Evolutionary conservation across 1,284 basidiomycete genomes (phyloP).

Genomic region (Anthracocystis panici-leucophaei): DNA sequence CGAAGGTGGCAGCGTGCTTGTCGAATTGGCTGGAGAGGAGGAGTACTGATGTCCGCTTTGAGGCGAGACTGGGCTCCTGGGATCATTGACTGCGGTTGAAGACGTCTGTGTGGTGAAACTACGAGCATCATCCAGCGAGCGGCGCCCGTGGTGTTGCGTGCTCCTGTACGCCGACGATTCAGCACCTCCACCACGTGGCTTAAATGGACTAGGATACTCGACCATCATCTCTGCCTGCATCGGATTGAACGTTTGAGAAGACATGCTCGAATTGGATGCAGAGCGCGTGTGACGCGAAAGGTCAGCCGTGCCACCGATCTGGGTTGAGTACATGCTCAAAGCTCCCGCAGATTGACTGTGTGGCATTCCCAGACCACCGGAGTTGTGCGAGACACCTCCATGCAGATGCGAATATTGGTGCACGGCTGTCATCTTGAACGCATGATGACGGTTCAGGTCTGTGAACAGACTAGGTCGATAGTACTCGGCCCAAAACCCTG

Average conservation of each 20-base stretch:
- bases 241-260: conserved; percentile 20
- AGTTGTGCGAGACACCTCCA: conserved; percentile 22
- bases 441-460: conserved; percentile 67
- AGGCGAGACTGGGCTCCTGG: conserved; percentile 29
- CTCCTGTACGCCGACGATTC: conserved; percentile 23
- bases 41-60: conserved; percentile 11
- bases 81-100: conserved; percentile 25
- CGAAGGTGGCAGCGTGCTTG: conserved; percentile 27
- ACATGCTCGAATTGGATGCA: conserved; percentile 32
- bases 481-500: conserved; percentile 67
- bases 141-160: conserved; percentile 18
- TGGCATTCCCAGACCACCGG: conserved; percentile 33
- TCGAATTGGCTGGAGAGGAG: conserved; percentile 13
- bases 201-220: conserved; percentile 51
- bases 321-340: conserved; percentile 42
- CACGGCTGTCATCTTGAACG: conserved; percentile 69
- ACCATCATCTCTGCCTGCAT: conserved; percentile 31
- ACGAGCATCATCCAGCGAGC: conserved; percentile 25
- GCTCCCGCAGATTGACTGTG: conserved; percentile 35
- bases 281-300: conserved; percentile 31
- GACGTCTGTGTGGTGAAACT: conserved; percentile 28
- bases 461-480: conserved; percentile 68
- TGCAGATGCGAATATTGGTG: conserved; percentile 51
- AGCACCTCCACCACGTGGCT: conserved; percentile 25
- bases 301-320: conserved; percentile 32